Evolutionary conservation across 2,329 filamentous ascomycete species (phyloP).

Genomic region (Ophiostoma sp.): DNA sequence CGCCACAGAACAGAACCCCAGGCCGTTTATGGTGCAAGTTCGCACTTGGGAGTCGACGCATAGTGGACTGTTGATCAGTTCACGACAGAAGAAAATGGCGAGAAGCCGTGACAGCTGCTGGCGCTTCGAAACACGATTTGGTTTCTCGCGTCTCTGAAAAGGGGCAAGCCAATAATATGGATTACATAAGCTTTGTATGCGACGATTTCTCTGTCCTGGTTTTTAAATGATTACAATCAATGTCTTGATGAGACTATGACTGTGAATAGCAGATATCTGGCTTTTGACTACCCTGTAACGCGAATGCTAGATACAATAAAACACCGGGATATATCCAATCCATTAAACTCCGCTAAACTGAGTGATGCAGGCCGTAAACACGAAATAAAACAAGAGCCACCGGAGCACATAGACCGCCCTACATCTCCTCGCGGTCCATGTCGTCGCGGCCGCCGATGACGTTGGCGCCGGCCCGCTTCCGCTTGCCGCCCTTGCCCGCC

Average conservation of each 20-base stretch:
- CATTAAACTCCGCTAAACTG: neutral
- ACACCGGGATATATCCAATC: constrained; percentile 2
- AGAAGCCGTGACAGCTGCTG: no score
- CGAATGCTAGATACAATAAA: neutral
- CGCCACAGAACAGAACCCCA: neutral
- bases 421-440: constrained; percentile 74
- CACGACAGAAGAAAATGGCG: neutral
- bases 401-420: constrained; percentile 18
- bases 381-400: neutral
- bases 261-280: neutral
- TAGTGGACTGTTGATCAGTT: neutral
- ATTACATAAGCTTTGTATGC: no score
- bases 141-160: no score
- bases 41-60: neutral
- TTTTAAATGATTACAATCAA: no score
- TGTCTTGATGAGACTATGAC: no score
- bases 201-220: no score
- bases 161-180: no score
- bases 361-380: no score
- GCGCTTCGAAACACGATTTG: no score
- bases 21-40: neutral
- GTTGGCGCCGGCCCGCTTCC: constrained; percentile 42
- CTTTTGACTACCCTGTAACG: neutral
- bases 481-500: constrained; percentile 34
- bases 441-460: constrained; percentile 41